Conservation (phyloP, 2,329 filamentous ascomycete species). For the Aplosporella prunicola region DNA sequence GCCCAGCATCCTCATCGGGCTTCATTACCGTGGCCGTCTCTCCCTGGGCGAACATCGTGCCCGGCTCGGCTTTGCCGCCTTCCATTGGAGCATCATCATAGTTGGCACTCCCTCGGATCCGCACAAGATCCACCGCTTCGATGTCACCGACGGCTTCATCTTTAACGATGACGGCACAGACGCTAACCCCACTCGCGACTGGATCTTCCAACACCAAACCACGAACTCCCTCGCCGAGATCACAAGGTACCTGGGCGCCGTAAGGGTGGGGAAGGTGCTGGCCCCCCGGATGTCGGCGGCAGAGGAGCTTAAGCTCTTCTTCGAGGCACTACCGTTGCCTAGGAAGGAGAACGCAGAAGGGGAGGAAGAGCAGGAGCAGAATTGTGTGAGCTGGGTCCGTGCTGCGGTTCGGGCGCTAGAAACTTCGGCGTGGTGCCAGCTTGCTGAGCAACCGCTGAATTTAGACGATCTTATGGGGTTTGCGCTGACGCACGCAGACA, state of each 20-base stretch:
- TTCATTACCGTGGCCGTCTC: constrained; percentile 2
- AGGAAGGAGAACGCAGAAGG: too few relatives aligned
- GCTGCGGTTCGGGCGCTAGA: not conserved
- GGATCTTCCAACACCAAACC: not conserved
- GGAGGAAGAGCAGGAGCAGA: not conserved
- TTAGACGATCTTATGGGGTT: not conserved
- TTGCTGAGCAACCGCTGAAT: not conserved
- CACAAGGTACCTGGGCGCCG: not conserved
- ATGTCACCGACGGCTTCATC: constrained; percentile 2
- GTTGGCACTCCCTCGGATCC: not conserved
- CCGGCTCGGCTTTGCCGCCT: not conserved
- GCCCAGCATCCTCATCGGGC: not conserved
- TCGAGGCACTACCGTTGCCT: not conserved
- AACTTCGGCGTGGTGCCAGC: too few relatives aligned
- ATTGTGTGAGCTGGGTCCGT: not conserved
- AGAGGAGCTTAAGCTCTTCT: not conserved
- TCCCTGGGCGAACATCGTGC: not conserved
- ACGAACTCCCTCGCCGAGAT: not conserved
- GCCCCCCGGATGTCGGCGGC: too few relatives aligned
- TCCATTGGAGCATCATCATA: constrained; percentile 2
- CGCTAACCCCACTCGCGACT: not conserved
- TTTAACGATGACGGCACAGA: not conserved
- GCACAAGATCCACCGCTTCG: not conserved
- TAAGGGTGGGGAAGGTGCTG: not conserved
- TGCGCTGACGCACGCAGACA: not conserved